Percentiles rank a stretch among this genome's conserved stretches.
These are phyloP conservation scores for Neofusicoccum umdonicola DNA, from an alignment of 2,329 filamentous ascomycete species.

Conservation along the genomic window DNA sequence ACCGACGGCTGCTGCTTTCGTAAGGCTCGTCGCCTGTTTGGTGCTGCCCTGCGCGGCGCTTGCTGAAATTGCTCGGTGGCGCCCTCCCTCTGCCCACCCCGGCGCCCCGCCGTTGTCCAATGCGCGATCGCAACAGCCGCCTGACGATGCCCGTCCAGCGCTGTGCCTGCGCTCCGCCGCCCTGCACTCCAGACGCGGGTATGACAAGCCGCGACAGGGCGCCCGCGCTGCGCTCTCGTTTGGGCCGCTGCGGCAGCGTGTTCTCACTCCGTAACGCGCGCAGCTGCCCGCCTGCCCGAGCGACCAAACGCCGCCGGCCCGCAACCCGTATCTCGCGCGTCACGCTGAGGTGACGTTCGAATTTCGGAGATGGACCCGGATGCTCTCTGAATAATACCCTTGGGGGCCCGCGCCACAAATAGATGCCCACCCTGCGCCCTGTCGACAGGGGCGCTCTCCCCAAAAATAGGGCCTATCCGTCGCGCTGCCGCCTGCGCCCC, in stretches of 20 bases:
- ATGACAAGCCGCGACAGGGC: too few species aligned
- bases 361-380: neutral
- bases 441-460: neutral
- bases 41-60: neutral
- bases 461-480: slow-evolving; percentile 1
- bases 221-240: neutral
- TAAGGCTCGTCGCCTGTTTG: neutral
- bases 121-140: slow-evolving; percentile 1
- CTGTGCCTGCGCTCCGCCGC: neutral
- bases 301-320: neutral
- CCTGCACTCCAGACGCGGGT: neutral
- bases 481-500: neutral
- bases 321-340: neutral
- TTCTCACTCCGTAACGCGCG: neutral
- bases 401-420: neutral
- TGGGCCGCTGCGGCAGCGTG: neutral
- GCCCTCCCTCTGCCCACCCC: neutral
- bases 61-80: slow-evolving; percentile 13
- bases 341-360: neutral
- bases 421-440: neutral
- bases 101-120: neutral
- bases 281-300: neutral
- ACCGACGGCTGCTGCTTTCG: neutral
- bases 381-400: neutral
- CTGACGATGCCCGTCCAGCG: neutral